These are phyloP conservation scores for Hypoxylon perforatum DNA, from an alignment of 495 filamentous ascomycete genomes.

Conservation along the genomic window DNA sequence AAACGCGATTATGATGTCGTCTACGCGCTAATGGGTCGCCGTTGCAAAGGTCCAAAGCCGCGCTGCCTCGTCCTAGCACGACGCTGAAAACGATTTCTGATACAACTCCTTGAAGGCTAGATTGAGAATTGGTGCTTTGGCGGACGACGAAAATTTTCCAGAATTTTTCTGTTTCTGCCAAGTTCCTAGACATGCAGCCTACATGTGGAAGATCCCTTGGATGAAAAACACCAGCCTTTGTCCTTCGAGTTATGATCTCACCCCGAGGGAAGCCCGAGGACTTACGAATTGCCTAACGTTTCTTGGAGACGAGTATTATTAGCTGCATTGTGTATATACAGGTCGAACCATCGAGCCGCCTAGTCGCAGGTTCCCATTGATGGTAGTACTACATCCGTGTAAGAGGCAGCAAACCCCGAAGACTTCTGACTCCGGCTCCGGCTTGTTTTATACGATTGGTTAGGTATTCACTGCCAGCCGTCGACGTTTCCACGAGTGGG, in stretches of 20 bases:
- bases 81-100: not conserved
- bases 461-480: not conserved
- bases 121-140: not conserved
- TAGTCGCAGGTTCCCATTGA: not conserved
- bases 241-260: not conserved
- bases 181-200: not conserved
- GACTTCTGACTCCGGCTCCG: not conserved
- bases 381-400: too few species aligned
- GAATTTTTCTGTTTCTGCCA: not conserved
- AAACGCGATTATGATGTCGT: constrained; percentile 24
- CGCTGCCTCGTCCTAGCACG: constrained; percentile 7
- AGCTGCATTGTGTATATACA: not conserved
- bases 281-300: not conserved
- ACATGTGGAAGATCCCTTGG: not conserved
- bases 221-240: not conserved
- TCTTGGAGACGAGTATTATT: not conserved
- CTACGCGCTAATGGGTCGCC: constrained; percentile 14
- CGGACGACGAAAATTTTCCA: not conserved
- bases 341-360: not conserved
- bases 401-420: too few species aligned
- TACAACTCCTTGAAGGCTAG: not conserved
- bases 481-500: not conserved
- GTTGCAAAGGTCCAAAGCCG: constrained; percentile 2
- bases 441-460: not conserved
- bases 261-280: constrained; percentile 18